phyloP scores from a whole-genome alignment of 495 filamentous ascomycete genomes.

The Penicillium macrosclerotiorum region DNA sequence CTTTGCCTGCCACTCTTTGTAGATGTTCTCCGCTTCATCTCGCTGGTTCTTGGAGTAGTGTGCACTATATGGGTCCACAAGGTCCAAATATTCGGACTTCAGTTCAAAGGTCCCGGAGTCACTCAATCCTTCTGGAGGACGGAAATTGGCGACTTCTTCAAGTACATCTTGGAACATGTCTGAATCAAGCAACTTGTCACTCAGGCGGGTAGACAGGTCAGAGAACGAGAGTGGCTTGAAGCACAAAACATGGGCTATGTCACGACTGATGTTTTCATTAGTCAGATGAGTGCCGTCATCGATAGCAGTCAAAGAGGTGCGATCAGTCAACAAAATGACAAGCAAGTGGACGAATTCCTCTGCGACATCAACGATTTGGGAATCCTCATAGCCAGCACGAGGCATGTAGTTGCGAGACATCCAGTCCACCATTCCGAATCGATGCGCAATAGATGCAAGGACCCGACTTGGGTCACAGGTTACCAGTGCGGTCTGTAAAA shows the following conservation, averaged over 20 bases:
- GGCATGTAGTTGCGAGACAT: constrained; percentile 74
- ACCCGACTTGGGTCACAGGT: constrained; percentile 80
- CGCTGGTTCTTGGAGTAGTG: constrained; percentile 97
- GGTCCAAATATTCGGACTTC: constrained; percentile 75
- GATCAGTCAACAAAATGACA: constrained; percentile 85
- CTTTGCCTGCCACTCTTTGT: constrained; percentile 81
- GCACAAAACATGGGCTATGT: constrained; percentile 91
- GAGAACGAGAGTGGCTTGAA: constrained; percentile 95
- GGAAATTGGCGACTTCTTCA: constrained; percentile 86
- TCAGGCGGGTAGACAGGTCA: constrained; percentile 73
- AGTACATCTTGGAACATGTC: constrained; percentile 87
- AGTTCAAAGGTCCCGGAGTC: constrained; percentile 94
- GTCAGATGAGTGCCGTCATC: constrained; percentile 65
- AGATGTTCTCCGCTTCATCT: constrained; percentile 89
- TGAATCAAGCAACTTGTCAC: constrained; percentile 52
- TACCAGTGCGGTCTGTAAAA: constrained; percentile 87
- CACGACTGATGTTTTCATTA: constrained; percentile 71
- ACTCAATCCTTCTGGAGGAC: constrained; percentile 82
- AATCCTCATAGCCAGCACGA: constrained; percentile 70
- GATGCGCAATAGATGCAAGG: constrained; percentile 85
- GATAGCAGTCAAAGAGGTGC: constrained; percentile 70
- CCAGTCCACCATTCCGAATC: constrained; percentile 89
- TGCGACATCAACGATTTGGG: constrained; percentile 83
- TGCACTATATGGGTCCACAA: constrained; percentile 91
- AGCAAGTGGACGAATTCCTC: constrained; percentile 95